Conservation (phyloP, 2,329 filamentous ascomycete species). For the Bertia moriformis region DNA sequence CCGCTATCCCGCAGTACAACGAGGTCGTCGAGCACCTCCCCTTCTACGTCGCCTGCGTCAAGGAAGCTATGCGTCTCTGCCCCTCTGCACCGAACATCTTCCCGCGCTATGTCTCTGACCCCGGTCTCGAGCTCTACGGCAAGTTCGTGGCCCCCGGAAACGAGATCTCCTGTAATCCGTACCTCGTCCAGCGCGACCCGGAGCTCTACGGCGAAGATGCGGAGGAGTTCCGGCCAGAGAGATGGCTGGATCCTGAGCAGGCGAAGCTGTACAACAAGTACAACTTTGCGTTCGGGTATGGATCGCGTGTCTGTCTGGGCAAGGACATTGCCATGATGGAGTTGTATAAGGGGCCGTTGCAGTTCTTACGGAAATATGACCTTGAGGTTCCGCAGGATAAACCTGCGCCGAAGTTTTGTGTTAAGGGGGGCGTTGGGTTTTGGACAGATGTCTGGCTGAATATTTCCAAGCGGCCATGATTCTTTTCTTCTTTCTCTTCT, state of each 20-base stretch:
- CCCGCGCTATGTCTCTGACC: constrained; percentile 21
- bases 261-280: constrained; percentile 27
- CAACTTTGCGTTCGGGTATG: constrained; percentile 33
- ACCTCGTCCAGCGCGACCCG: constrained; percentile 26
- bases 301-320: constrained; percentile 28
- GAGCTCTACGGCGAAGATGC: constrained; percentile 25
- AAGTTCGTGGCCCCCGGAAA: constrained; percentile 16
- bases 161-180: constrained; percentile 30
- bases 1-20: constrained; percentile 20
- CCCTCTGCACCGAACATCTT: constrained; percentile 35
- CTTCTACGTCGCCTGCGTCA: constrained; percentile 33
- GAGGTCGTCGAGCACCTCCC: constrained; percentile 24
- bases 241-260: constrained; percentile 26
- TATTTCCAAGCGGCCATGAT: too few relatives aligned
- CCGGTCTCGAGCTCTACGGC: constrained; percentile 14
- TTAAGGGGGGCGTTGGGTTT: constrained; percentile 25
- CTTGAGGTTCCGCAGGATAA: constrained; percentile 13
- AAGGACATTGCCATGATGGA: constrained; percentile 36
- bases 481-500: too few relatives aligned
- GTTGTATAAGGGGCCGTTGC: constrained; percentile 27
- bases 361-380: constrained; percentile 23
- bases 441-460: constrained; percentile 23
- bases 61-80: constrained; percentile 31
- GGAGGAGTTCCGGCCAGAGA: constrained; percentile 28
- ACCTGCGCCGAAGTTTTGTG: constrained; percentile 16